Conservation (phyloP, 2,329 filamentous ascomycete species). For the Kalaharituber pfeilii region DNA sequence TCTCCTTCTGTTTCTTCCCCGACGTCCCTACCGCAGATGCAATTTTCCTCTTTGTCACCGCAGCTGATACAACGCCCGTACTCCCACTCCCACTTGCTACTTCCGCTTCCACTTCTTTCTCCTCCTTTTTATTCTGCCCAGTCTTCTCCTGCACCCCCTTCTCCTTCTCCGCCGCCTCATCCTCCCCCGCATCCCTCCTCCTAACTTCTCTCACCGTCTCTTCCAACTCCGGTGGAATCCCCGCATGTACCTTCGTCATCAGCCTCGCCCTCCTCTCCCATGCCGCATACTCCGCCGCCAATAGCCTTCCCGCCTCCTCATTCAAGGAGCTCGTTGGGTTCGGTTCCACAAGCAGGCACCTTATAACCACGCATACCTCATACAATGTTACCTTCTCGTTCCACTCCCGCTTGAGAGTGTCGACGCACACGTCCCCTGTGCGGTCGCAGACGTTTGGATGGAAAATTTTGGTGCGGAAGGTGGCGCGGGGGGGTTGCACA, state of each 20-base stretch:
- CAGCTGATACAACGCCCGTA: neutral
- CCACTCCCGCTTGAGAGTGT: constrained; percentile 23
- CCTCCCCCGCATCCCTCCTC: constrained; percentile 18
- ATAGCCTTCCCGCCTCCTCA: constrained; percentile 20
- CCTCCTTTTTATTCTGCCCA: neutral
- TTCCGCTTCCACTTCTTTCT: neutral
- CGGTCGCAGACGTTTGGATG: constrained; percentile 22
- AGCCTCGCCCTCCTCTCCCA: constrained; percentile 21
- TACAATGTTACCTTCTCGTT: constrained; percentile 18
- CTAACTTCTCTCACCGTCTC: constrained; percentile 18
- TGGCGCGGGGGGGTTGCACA: constrained; percentile 19
- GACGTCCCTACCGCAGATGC: neutral
- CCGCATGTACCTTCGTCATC: constrained; percentile 20
- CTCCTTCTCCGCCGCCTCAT: neutral
- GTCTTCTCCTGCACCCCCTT: neutral
- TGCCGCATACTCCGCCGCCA: constrained; percentile 16
- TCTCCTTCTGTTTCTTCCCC: constrained; percentile 3
- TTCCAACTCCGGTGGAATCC: constrained; percentile 18
- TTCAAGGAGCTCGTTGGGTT: constrained; percentile 22
- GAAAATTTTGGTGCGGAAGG: constrained; percentile 23
- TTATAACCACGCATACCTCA: constrained; percentile 21
- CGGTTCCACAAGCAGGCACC: constrained; percentile 21
- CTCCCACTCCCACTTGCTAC: neutral
- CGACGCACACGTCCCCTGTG: constrained; percentile 22
- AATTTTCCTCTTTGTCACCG: constrained; percentile 1